Evolutionary conservation across 768 basidiomycete genomes (phyloP).

Genomic region (Trametes punicea): DNA sequence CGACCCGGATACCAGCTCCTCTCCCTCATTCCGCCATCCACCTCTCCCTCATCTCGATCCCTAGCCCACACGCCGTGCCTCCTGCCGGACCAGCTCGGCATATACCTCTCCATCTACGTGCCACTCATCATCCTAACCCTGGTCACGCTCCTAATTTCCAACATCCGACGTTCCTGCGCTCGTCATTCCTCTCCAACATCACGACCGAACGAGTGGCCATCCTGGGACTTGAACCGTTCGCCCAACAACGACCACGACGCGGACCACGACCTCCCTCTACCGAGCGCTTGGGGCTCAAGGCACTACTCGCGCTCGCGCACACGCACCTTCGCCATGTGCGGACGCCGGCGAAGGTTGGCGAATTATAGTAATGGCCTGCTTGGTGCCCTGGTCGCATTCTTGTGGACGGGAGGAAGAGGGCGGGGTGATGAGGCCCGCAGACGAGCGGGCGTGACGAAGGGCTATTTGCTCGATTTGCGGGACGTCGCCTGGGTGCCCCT

Average conservation of each 20-base stretch:
- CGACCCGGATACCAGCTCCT: constrained; percentile 89
- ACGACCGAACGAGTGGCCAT: constrained; percentile 5
- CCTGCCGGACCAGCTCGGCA: constrained; percentile 80
- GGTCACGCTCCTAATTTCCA: constrained; percentile 36
- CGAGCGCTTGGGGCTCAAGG: constrained; percentile 20
- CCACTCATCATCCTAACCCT: constrained; percentile 66
- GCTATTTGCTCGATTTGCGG: constrained; percentile 31
- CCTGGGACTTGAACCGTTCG: constrained; percentile 3
- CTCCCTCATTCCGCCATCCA: constrained; percentile 50
- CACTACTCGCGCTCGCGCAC: constrained; percentile 18
- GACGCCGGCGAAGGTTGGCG: background rate
- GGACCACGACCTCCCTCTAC: constrained; percentile 20
- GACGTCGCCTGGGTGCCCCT: constrained; percentile 38
- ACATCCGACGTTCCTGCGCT: constrained; percentile 24
- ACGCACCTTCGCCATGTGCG: background rate
- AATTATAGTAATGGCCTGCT: background rate
- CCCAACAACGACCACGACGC: constrained; percentile 13
- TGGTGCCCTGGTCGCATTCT: background rate
- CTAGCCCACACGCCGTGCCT: constrained; percentile 64
- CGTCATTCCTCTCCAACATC: constrained; percentile 3
- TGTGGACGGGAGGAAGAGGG: background rate
- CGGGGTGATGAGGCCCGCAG: constrained; percentile 2
- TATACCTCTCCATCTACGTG: constrained; percentile 71
- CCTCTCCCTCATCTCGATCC: constrained; percentile 31
- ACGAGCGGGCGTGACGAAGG: constrained; percentile 29